phyloP scores from a whole-genome alignment of 2,329 filamentous ascomycete species.

The Aureobasidium sp. region DNA sequence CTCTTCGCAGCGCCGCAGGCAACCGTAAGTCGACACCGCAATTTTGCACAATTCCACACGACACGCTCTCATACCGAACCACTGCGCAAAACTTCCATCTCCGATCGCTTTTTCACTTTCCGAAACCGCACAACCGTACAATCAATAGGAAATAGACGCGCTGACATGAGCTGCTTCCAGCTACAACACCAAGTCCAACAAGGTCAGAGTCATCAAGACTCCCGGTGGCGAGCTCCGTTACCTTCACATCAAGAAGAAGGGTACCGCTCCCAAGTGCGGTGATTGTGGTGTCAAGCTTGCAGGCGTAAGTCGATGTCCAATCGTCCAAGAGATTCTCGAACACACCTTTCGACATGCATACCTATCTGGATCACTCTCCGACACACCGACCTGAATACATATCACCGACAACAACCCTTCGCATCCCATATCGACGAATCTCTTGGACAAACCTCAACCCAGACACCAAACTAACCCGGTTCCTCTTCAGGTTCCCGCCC shows the following conservation, averaged over 20 bases:
- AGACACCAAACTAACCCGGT: background rate
- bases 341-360: background rate
- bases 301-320: constrained; percentile 64
- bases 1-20: constrained; percentile 43
- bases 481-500: constrained; percentile 68
- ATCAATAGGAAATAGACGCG: constrained; percentile 1
- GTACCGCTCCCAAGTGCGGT: constrained; percentile 96
- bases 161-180: constrained; percentile 37
- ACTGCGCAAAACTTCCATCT: background rate
- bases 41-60: background rate
- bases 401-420: background rate
- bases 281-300: constrained; percentile 97
- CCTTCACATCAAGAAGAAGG: constrained; percentile 99
- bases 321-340: constrained; percentile 11
- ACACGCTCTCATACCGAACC: background rate
- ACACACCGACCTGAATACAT: background rate
- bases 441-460: constrained; percentile 5
- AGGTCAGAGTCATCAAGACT: constrained; percentile 91
- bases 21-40: constrained; percentile 34
- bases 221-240: constrained; percentile 92
- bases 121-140: constrained; percentile 2
- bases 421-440: constrained; percentile 1
- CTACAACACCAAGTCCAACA: constrained; percentile 98
- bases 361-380: background rate
- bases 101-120: background rate